A percentile compares a stretch with the other conserved stretches of the same genome.
These are phyloP conservation scores for Globisporangium radiosum DNA, from an alignment of 352 stramenopile species.

Conservation along the genomic window DNA sequence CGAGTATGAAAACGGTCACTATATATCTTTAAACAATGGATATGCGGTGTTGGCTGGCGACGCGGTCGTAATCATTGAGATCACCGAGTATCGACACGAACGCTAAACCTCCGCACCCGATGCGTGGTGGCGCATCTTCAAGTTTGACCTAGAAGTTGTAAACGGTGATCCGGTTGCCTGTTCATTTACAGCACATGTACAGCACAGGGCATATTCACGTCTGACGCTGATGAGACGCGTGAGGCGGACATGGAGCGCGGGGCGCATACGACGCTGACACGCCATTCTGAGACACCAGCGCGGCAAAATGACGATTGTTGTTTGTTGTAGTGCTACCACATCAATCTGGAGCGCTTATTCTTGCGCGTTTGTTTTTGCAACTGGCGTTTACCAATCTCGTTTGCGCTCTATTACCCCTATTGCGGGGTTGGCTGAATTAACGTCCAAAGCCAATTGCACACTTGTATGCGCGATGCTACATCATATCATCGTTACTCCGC, in stretches of 20 bases:
- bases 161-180: neutral
- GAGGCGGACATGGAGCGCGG: constrained; percentile 8
- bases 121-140: constrained; percentile 4
- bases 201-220: neutral
- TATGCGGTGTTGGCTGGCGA: neutral
- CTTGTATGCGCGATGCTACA: too few species aligned
- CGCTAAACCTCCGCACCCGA: neutral
- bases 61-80: neutral
- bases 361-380: constrained; percentile 65
- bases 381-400: constrained; percentile 59
- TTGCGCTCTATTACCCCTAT: too few species aligned
- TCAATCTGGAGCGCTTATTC: constrained; percentile 29
- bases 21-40: neutral
- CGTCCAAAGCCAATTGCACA: too few species aligned
- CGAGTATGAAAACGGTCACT: constrained; percentile 12
- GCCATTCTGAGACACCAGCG: constrained; percentile 46
- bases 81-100: neutral
- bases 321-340: neutral
- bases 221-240: constrained; percentile 5
- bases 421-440: neutral
- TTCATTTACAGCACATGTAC: neutral
- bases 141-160: constrained; percentile 4
- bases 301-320: neutral
- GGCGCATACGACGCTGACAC: constrained; percentile 23
- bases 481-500: too few species aligned